A percentile compares a stretch with the other conserved stretches of the same genome.
Evolutionary conservation across 2,329 filamentous ascomycete species (phyloP).

Genomic region (Balansia obtecta): DNA sequence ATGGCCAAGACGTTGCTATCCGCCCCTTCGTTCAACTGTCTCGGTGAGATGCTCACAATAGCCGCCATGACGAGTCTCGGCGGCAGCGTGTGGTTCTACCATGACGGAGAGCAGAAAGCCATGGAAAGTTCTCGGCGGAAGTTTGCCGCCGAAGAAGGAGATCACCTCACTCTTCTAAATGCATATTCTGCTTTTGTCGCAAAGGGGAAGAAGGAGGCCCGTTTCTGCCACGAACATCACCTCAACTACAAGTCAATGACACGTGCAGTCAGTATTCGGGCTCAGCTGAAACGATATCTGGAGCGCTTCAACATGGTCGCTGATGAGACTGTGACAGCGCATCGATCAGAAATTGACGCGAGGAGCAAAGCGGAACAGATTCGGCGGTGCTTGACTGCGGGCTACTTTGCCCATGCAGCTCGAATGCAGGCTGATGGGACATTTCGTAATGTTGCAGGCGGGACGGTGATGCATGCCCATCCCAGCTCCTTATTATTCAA

Average conservation of each 20-base stretch:
- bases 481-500: conserved; percentile 93
- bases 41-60: conserved; percentile 80
- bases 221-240: conserved; percentile 78
- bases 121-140: conserved; percentile 64
- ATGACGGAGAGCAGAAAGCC: conserved; percentile 63
- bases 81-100: conserved; percentile 70
- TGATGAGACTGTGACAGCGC: conserved; percentile 44
- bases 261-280: conserved; percentile 72
- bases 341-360: conserved; percentile 17
- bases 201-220: conserved; percentile 67
- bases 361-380: conserved; percentile 54
- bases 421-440: conserved; percentile 89
- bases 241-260: conserved; percentile 79
- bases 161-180: conserved; percentile 85
- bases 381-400: conserved; percentile 70
- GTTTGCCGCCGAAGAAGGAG: conserved; percentile 87
- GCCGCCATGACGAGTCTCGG: conserved; percentile 88
- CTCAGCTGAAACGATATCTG: conserved; percentile 75
- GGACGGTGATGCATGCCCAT: conserved; percentile 70
- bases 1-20: conserved; percentile 80
- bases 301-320: conserved; percentile 69
- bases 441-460: conserved; percentile 74
- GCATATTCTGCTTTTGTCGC: conserved; percentile 84
- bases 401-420: conserved; percentile 88
- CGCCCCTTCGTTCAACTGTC: conserved; percentile 61